Conservation (phyloP, 2,329 filamentous ascomycete genomes). For the Niveomyces coronatus region DNA sequence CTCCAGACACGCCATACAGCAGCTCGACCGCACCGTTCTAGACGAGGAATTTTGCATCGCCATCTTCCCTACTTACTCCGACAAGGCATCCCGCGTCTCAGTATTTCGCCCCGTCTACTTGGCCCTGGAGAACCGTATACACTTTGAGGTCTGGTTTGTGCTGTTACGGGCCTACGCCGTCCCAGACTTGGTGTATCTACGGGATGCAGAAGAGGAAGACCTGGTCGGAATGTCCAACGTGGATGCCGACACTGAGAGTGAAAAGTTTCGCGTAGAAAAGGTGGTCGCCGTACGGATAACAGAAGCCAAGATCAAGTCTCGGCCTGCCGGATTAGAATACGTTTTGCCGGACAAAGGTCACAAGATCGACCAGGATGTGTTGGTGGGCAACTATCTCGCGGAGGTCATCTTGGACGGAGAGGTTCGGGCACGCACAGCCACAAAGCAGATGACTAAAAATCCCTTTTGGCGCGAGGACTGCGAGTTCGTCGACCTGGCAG, state of each 20-base stretch:
- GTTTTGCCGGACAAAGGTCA: constrained; percentile 13
- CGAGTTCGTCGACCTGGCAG: constrained; percentile 64
- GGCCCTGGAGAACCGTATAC: constrained; percentile 70
- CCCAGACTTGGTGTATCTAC: constrained; percentile 72
- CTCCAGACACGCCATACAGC: constrained; percentile 81
- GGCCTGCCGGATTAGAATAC: constrained; percentile 15
- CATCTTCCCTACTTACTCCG: constrained; percentile 87
- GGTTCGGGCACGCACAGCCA: constrained; percentile 63
- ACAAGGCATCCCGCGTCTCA: constrained; percentile 60
- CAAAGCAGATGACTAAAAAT: constrained; percentile 58
- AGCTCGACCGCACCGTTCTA: constrained; percentile 79
- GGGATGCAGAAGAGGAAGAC: constrained; percentile 31
- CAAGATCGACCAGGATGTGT: constrained; percentile 28
- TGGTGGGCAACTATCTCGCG: constrained; percentile 62
- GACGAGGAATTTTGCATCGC: constrained; percentile 91
- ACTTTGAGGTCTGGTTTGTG: constrained; percentile 98
- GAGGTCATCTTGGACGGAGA: constrained; percentile 75
- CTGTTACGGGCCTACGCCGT: constrained; percentile 83
- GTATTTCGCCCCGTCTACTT: constrained; percentile 84
- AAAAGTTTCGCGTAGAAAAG: constrained; percentile 53
- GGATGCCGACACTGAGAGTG: constrained; percentile 31
- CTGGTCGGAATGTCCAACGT: constrained; percentile 30
- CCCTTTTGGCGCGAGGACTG: constrained; percentile 79
- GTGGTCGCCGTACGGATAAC: constrained; percentile 47
- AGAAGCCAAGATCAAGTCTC: constrained; percentile 49